A percentile compares a stretch with the other conserved stretches of the same genome.
These are phyloP conservation scores for Candida rishiriensis DNA, from an alignment of 805 yeast genomes.

Conservation along the genomic window DNA sequence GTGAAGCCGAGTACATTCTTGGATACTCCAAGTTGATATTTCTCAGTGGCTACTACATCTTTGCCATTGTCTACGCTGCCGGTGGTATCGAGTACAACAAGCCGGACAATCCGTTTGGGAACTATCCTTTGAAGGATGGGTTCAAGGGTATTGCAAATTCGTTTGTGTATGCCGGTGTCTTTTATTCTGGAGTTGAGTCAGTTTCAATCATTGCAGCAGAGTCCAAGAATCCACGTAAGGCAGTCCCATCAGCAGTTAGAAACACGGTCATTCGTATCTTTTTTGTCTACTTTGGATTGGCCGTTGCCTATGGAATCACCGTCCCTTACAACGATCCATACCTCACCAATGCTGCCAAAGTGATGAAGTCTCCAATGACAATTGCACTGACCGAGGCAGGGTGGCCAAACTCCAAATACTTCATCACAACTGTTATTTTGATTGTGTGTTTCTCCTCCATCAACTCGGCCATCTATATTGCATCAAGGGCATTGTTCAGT, in stretches of 20 bases:
- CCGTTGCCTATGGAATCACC: constrained; percentile 49
- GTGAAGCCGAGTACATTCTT: constrained; percentile 51
- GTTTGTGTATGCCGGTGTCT: constrained; percentile 54
- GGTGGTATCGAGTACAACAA: constrained; percentile 35
- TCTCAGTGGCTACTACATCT: constrained; percentile 44
- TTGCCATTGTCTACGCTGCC: constrained; percentile 41
- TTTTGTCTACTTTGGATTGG: constrained; percentile 48
- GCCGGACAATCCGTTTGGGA: constrained; percentile 31
- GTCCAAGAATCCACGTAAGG: constrained; percentile 48
- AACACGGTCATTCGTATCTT: constrained; percentile 52
- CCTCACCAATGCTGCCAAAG: constrained; percentile 29
- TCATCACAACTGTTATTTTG: constrained; percentile 49
- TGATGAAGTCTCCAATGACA: constrained; percentile 40
- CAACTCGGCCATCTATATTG: constrained; percentile 61
- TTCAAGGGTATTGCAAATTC: constrained; percentile 53
- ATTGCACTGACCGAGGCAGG: constrained; percentile 42
- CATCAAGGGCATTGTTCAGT: constrained; percentile 58
- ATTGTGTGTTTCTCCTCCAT: constrained; percentile 60
- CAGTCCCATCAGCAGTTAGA: constrained; percentile 50
- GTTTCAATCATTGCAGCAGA: constrained; percentile 57
- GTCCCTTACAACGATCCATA: constrained; percentile 50
- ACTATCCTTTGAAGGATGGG: constrained; percentile 37
- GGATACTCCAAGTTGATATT: constrained; percentile 43
- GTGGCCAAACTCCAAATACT: constrained; percentile 33
- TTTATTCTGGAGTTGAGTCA: constrained; percentile 54